Conservation (phyloP, 441 rosid genomes). For the Theobroma grandiflorum region DNA sequence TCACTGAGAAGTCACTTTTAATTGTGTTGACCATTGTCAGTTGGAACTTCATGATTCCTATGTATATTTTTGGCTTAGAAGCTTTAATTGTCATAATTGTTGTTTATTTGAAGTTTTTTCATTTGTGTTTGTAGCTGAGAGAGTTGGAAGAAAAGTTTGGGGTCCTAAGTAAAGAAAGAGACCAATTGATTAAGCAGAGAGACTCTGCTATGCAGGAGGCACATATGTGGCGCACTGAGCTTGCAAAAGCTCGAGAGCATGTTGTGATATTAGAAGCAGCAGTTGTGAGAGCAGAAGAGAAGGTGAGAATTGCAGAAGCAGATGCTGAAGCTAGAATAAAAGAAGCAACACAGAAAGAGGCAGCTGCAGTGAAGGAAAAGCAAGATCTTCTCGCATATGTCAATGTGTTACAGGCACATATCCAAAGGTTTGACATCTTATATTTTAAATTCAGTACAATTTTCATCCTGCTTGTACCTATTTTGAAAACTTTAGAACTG, state of each 20-base stretch:
- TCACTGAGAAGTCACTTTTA: slow-evolving; percentile 1
- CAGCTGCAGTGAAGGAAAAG: slow-evolving; percentile 75
- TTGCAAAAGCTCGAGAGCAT: slow-evolving; percentile 94
- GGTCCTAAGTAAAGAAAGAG: slow-evolving; percentile 71
- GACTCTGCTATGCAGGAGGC: slow-evolving; percentile 91
- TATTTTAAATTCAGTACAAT: slow-evolving; percentile 20
- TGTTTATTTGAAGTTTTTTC: slow-evolving; percentile 23
- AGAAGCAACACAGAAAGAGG: slow-evolving; percentile 79
- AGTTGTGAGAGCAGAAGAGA: slow-evolving; percentile 89
- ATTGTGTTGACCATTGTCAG: slow-evolving; percentile 4
- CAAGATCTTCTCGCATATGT: slow-evolving; percentile 91
- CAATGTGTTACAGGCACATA: slow-evolving; percentile 77
- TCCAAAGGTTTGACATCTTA: slow-evolving; percentile 72
- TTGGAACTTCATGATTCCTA: neutral
- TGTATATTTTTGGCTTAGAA: neutral
- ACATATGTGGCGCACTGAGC: slow-evolving; percentile 92
- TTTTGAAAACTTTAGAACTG: slow-evolving; percentile 3
- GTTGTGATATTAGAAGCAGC: slow-evolving; percentile 91
- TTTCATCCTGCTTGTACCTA: slow-evolving; percentile 13
- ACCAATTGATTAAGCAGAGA: slow-evolving; percentile 77
- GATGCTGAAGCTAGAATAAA: slow-evolving; percentile 77
- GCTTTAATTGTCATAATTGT: slow-evolving; percentile 2
- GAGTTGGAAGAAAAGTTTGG: slow-evolving; percentile 71
- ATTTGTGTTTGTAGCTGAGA: slow-evolving; percentile 58
- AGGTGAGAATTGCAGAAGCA: slow-evolving; percentile 82